phyloP scores from a whole-genome alignment of 1,139 yeast species.

The Yamadazyma atmosphaerica region DNA sequence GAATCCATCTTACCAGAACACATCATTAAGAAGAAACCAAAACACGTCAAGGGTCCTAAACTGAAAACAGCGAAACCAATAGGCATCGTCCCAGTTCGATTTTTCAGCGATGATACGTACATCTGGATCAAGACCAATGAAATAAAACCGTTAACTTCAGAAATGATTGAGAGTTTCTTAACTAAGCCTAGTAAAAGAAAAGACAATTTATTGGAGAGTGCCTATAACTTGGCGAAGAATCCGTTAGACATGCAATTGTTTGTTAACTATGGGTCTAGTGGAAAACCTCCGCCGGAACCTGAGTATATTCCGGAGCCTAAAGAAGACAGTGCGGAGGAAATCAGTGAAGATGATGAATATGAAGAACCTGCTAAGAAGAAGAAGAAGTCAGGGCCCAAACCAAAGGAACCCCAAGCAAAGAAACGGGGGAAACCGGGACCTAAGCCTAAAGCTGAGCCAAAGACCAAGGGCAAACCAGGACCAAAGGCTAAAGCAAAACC shows the following conservation, averaged over 20 bases:
- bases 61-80: conserved; percentile 19
- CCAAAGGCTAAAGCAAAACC: conserved; percentile 2
- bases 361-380: conserved; percentile 14
- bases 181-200: conserved; percentile 28
- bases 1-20: conserved; percentile 54
- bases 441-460: conserved; percentile 1
- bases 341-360: conserved; percentile 4
- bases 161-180: conserved; percentile 31
- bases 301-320: conserved; percentile 5
- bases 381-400: conserved; percentile 2
- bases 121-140: conserved; percentile 57
- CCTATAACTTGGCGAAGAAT: conserved; percentile 39
- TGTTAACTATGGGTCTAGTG: conserved; percentile 44
- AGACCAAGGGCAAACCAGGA: conserved; percentile 4
- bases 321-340: conserved; percentile 12
- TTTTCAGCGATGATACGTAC: conserved; percentile 66
- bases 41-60: conserved; percentile 23
- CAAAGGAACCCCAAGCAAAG: not conserved
- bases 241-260: conserved; percentile 48
- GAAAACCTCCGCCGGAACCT: conserved; percentile 25
- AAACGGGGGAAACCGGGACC: conserved; percentile 6
- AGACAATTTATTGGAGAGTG: conserved; percentile 37
- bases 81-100: conserved; percentile 49
- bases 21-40: conserved; percentile 50
- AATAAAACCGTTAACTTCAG: conserved; percentile 28